Evolutionary conservation across 2,329 filamentous ascomycete species (phyloP), one percentile per base, ranked within the genome.

Genomic region (Trichoderma harzianum): DNA sequence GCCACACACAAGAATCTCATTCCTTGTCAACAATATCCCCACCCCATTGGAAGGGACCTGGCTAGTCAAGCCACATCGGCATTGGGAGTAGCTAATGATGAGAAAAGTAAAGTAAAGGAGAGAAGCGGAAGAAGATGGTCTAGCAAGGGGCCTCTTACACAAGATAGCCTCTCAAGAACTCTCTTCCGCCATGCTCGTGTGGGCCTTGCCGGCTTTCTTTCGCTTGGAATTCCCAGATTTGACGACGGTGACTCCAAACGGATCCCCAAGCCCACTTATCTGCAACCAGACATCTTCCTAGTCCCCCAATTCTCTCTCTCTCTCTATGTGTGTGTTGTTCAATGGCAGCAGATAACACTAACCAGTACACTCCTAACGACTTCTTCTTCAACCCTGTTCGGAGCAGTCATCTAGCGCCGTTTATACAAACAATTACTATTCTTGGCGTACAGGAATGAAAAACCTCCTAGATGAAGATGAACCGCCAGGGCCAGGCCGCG

Each of bases 161-260:
- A 26, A n/a, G 30, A 53, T 61, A 21, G 36, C 16, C 28, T 53
- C 30, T 39, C 57, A 53, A 62, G 28, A 30, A 30, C 36, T 36
- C 18, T 43, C 16, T 69, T 16, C 26, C 30, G 14, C 26, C 2
- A 53, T 36, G 8, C 12, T 36, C 8, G 6, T 28, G 39, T 36
- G 66, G 57, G 67, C 30, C 28, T 69, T 32, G n/a, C 30, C 63
- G 30, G 39, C 39, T 36, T 53, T 39, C 36, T 28, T 32, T 69
- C 67, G 67, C 67, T 69, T 69, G 39, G 4, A 39, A 53, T 62
- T 61, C 30, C 67, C 57, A 53, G 21, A 69, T 69, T 69, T 14
- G 30, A 69, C 21, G 28, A 58, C 28, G 61, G 67, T 69, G 55
- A 39, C 57, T 36, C 39, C 57, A 53, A 51, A 51, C 39, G 16